A percentile compares a stretch with the other conserved stretches of the same genome.
Conservation (phyloP, 441 rosid genomes). For the Codiaeum variegatum region DNA sequence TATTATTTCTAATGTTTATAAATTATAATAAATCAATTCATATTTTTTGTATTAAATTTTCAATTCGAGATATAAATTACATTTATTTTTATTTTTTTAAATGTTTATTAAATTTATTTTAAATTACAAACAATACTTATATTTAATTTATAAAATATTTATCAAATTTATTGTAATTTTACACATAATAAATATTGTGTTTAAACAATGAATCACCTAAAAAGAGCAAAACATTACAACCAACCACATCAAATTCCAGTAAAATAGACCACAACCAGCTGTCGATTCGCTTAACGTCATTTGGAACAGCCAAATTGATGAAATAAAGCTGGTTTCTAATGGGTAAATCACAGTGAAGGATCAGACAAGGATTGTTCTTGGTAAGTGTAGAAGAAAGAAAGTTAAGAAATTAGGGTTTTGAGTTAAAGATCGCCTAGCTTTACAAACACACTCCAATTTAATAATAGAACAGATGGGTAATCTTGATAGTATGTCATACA, state of each 20-base stretch:
- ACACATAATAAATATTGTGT: too few species aligned
- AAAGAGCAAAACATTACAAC: constrained; percentile 72
- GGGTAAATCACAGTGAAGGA: constrained; percentile 76
- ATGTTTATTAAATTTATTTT: too few species aligned
- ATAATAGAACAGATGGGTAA: constrained; percentile 69
- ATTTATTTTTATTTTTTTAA: too few species aligned
- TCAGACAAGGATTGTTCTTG: constrained; percentile 48
- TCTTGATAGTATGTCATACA: constrained; percentile 60
- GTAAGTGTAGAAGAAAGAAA: constrained; percentile 26
- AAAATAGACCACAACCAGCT: constrained; percentile 45
- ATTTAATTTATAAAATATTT: too few species aligned
- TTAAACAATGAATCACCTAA: constrained; percentile 58
- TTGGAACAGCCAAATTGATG: constrained; percentile 41
- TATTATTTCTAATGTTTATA: too few species aligned
- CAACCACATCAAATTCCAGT: constrained; percentile 75
- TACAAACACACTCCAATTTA: constrained; percentile 61
- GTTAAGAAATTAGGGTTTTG: constrained; percentile 40
- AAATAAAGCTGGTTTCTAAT: constrained; percentile 64
- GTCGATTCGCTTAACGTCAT: constrained; percentile 43
- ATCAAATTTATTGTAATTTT: too few species aligned
- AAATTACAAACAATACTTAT: too few species aligned
- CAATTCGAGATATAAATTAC: too few species aligned
- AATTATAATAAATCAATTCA: too few species aligned
- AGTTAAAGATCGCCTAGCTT: constrained; percentile 54
- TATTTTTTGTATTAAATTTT: too few species aligned